Percentiles rank a stretch among this genome's conserved stretches.
Conservation (phyloP, 352 stramenopile genomes). For the Globisporangium alternatum region DNA sequence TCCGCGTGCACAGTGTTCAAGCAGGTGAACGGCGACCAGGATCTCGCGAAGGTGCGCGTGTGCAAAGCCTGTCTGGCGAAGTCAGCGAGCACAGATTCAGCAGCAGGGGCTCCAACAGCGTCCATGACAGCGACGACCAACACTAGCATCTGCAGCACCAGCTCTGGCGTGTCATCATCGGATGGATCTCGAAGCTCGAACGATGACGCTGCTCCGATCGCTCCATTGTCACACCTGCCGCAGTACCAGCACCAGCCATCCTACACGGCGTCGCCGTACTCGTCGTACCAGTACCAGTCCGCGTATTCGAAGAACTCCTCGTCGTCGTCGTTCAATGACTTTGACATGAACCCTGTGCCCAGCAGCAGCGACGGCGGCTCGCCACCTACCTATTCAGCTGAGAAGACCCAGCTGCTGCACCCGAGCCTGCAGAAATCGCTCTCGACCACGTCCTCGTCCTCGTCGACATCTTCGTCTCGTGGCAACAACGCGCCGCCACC, state of each 20-base stretch:
- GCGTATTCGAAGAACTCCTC: slow-evolving; percentile 26
- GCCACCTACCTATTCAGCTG: neutral
- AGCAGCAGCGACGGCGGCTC: neutral
- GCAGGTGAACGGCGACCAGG: slow-evolving; percentile 52
- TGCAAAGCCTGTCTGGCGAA: slow-evolving; percentile 80
- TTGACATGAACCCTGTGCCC: slow-evolving; percentile 34
- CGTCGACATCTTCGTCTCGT: slow-evolving; percentile 15
- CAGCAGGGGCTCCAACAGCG: slow-evolving; percentile 17
- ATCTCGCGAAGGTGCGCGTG: slow-evolving; percentile 60
- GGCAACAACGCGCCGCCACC: slow-evolving; percentile 3
- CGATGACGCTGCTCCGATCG: slow-evolving; percentile 16
- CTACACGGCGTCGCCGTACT: neutral
- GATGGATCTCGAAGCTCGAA: slow-evolving; percentile 36
- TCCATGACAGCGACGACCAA: slow-evolving; percentile 23
- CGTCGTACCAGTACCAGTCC: slow-evolving; percentile 11
- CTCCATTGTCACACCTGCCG: neutral
- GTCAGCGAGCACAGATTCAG: slow-evolving; percentile 29
- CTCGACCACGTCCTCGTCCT: slow-evolving; percentile 27
- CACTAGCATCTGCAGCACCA: slow-evolving; percentile 36
- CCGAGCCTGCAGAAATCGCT: slow-evolving; percentile 20
- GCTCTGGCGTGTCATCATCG: slow-evolving; percentile 38
- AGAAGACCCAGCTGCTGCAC: slow-evolving; percentile 17
- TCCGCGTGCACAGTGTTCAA: slow-evolving; percentile 78
- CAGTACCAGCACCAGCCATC: slow-evolving; percentile 2
- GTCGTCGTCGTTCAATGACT: slow-evolving; percentile 45